Evolutionary conservation across 106 monocot species (phyloP), one percentile per base, ranked within the genome.

Genomic region (Dioscorea dumetorum): DNA sequence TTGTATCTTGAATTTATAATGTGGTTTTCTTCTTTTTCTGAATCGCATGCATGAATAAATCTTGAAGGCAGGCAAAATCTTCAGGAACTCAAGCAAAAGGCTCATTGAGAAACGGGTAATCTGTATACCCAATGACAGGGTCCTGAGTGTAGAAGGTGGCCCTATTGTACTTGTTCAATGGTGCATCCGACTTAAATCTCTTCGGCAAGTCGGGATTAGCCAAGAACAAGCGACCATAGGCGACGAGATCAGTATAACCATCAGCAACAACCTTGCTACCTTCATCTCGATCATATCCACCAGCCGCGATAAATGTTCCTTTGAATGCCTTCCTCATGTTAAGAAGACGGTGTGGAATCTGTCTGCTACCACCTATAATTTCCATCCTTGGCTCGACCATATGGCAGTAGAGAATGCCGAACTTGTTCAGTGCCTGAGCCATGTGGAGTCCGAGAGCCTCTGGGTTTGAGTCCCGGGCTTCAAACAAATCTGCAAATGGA

Each of bases 251-350:
- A 4, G 68, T 58, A 65, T 79, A 79, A 28, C 33, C 17, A 3
- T 73, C 68, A 12, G 6, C 73, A 16, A 73, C 56, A 31, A 64
- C 73, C 21, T 68, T 57, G 51, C 69, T 79, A 5, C 79, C 79
- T 68, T 73, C 73, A n/a, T 79, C 79, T 24, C 79, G 54, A 50
- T 79, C 79, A 31, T 79, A 79, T 24, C 73, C 79, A n/a, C 79
- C 73, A 0, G 69, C 69, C 4, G 50, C 73, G 18, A 79, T 73
- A n/a, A 79, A 79, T 8, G 73, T 69, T 14, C 73, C 68, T 18
- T 69, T 73, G 69, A 73, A 73, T 0, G 73, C 73, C 33, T 34
- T 73, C 48, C 79, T 67, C 62, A 73, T 73, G 4, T 57, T 24
- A 16, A 57, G 57, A 23, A 79, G 41, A 0, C 73, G 50, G 20